phyloP scores from a whole-genome alignment of 1,284 basidiomycete species.

The Leccinum subrobustum region DNA sequence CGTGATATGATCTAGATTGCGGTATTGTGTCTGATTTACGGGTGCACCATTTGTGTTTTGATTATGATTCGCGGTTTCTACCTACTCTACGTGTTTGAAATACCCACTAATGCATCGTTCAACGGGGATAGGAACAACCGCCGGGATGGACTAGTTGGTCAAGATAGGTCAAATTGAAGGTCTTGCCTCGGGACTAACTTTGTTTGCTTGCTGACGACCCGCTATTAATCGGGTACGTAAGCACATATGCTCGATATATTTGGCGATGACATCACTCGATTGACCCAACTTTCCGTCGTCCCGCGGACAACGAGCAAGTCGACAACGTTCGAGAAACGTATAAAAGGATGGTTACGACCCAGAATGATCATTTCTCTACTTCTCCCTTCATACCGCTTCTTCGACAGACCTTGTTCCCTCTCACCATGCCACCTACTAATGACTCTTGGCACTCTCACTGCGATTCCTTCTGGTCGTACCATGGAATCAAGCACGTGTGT shows the following conservation, averaged over 20 bases:
- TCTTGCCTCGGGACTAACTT: background rate
- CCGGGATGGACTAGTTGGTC: background rate
- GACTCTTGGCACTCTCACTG: background rate
- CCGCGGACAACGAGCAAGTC: background rate
- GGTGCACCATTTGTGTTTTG: background rate
- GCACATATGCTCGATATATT: background rate
- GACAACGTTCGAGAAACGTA: background rate
- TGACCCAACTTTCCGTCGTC: background rate
- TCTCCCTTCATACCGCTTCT: background rate
- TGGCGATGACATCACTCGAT: slow-evolving; percentile 4
- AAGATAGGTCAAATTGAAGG: background rate
- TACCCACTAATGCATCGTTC: background rate
- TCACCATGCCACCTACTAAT: background rate
- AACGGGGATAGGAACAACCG: background rate
- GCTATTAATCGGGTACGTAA: background rate
- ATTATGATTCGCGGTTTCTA: background rate
- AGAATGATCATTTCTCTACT: background rate
- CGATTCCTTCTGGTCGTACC: background rate
- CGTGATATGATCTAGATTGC: slow-evolving; percentile 5
- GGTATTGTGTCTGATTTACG: background rate
- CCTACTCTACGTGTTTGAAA: background rate
- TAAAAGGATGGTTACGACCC: background rate
- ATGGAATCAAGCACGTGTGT: background rate
- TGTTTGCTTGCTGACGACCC: background rate
- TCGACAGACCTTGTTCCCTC: background rate